These are phyloP conservation scores for Miscanthus lutarioriparius DNA, from an alignment of 176 grass and related monocot species.

Conservation along the genomic window DNA sequence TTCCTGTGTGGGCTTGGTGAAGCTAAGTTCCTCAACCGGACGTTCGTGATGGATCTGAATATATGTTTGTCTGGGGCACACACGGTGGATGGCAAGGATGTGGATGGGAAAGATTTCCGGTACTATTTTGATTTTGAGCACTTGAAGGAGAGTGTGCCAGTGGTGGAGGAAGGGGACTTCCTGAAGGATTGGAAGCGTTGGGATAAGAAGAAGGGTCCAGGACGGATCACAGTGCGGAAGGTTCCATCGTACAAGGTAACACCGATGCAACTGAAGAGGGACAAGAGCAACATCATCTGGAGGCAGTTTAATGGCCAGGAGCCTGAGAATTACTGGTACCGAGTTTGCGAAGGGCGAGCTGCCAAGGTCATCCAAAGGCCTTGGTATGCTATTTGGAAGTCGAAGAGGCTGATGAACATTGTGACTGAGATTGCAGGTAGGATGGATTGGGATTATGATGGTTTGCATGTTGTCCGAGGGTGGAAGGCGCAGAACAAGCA, in stretches of 20 bases:
- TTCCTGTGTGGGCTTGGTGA: constrained; percentile 90
- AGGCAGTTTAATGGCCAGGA: constrained; percentile 82
- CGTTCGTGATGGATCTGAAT: constrained; percentile 82
- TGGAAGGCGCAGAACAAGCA: constrained; percentile 80
- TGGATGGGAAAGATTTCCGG: constrained; percentile 86
- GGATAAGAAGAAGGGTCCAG: constrained; percentile 76
- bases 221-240: constrained; percentile 70
- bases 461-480: constrained; percentile 77
- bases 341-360: constrained; percentile 83
- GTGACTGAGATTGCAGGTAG: constrained; percentile 79
- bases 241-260: constrained; percentile 79
- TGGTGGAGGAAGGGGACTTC: constrained; percentile 84
- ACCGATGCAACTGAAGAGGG: constrained; percentile 90
- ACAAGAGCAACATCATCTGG: constrained; percentile 81
- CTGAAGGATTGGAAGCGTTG: constrained; percentile 70
- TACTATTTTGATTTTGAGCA: constrained; percentile 98
- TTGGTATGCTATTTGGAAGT: constrained; percentile 92
- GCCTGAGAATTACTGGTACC: constrained; percentile 98
- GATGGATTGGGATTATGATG: constrained; percentile 93
- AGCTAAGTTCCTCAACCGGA: constrained; percentile 92
- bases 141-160: constrained; percentile 64
- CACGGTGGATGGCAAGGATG: constrained; percentile 70
- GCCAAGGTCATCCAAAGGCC: constrained; percentile 82
- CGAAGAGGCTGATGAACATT: constrained; percentile 93
- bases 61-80: constrained; percentile 76